phyloP scores from a whole-genome alignment of 129 eudicot species.

The Gnaphalium uliginosum region DNA sequence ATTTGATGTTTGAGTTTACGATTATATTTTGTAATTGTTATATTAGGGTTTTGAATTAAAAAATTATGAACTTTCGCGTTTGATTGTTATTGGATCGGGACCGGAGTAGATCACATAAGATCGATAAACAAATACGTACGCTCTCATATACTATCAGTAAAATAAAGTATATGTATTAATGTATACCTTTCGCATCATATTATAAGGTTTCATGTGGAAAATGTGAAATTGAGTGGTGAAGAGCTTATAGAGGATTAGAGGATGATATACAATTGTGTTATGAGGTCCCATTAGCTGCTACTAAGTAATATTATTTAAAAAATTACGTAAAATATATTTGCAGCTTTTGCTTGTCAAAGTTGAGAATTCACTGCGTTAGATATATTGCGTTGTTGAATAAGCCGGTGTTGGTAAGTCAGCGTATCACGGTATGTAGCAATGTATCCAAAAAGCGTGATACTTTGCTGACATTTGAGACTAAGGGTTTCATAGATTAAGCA shows the following conservation, averaged over 20 bases:
- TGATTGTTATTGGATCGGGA: slow-evolving; percentile 20
- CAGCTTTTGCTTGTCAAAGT: slow-evolving; percentile 15
- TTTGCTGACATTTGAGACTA: neutral
- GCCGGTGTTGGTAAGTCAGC: neutral
- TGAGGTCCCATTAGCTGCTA: slow-evolving; percentile 6
- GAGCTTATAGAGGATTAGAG: neutral
- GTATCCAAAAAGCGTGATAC: neutral
- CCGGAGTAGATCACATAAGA: slow-evolving; percentile 17
- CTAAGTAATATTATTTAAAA: neutral
- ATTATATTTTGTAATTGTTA: neutral
- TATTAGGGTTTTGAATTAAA: slow-evolving; percentile 24
- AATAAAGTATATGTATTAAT: neutral
- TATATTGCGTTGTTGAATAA: neutral
- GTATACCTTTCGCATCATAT: neutral
- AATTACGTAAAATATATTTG: neutral
- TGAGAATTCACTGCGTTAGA: neutral
- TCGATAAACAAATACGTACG: neutral
- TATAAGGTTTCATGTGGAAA: neutral
- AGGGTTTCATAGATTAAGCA: neutral
- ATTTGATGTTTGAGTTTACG: slow-evolving; percentile 23
- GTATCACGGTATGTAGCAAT: neutral
- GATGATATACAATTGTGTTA: neutral
- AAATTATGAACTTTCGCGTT: neutral
- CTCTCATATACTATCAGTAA: too few species aligned
- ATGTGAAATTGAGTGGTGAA: slow-evolving; percentile 15